Evolutionary conservation across 805 yeast species (phyloP), one percentile per base, ranked within the genome.

Genomic region (Metahyphopichia silvanorum): DNA sequence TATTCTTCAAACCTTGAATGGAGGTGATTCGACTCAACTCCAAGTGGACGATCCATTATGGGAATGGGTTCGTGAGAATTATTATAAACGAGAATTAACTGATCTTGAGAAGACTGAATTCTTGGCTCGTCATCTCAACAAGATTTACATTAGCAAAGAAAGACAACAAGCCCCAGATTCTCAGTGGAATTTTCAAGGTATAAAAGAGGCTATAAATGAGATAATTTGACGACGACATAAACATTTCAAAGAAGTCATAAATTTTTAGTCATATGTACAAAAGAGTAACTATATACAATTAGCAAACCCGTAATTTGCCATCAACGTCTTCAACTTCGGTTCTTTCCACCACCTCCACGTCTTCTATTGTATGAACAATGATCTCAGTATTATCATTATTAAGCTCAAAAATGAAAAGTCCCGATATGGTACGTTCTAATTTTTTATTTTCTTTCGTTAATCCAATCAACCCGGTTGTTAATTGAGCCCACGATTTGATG

Each of bases 351-450:
- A 80, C 63, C 38, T 80, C 81, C 35, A 83, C 66, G 44, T 79
- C 72, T 43, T 83, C 91, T 20, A 83, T 67, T 2, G 84, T 78
- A 48, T 82, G 86, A 4, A 77, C 85, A 5, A 65, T 28, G 21
- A 83, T 74, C 38, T 63, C 51, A 36, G 74, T 69, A 48, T 79
- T 78, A n/a, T 62, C 58, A 16, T 67, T 68, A 45, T 70, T 76
- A 36, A 83, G 61, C 47, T 82, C 89, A 48, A 82, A 82, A 6
- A 80, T 66, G 46, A 82, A 82, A 3, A 78, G 52, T 1, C 89
- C 91, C 33, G 61, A 57, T 4, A 66, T 51, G 3, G 69, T 57
- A 25, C 78, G 42, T 38, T 74, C 73, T 22, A 64, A 40, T 25
- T 52, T 50, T 26, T 47, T 44, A 15, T 38, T 39, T 32, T 49